phyloP scores from a whole-genome alignment of 192 early-diverging fungal species.

The Entomortierella lignicola region DNA sequence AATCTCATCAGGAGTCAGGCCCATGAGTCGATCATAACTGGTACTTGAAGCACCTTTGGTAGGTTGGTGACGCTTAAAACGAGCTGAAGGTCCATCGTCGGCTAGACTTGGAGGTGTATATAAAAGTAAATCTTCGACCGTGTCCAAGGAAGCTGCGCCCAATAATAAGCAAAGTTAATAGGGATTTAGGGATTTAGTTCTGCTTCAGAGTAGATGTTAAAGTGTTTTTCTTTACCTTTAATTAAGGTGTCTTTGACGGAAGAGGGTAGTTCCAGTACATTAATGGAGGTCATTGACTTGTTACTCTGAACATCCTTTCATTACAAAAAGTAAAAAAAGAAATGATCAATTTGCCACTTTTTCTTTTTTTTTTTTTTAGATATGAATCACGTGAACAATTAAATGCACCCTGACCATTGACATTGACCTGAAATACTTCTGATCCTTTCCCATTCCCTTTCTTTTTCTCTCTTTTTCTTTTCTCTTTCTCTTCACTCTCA shows the following conservation, averaged over 20 bases:
- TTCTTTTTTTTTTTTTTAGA: not conserved
- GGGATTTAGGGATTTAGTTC: not conserved
- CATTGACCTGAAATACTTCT: not conserved
- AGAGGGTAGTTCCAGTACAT: constrained; percentile 27
- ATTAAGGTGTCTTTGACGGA: constrained; percentile 25
- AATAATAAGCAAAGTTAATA: not conserved
- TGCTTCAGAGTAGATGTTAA: too few species aligned
- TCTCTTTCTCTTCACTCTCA: not conserved
- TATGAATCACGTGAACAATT: not conserved
- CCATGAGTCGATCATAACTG: constrained; percentile 32
- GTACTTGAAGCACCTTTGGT: constrained; percentile 15
- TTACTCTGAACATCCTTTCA: not conserved
- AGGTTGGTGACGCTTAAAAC: constrained; percentile 49
- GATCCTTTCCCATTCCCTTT: not conserved
- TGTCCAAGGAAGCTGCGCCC: constrained; percentile 39
- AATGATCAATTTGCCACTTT: not conserved
- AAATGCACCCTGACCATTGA: too few species aligned
- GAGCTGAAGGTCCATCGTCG: constrained; percentile 3
- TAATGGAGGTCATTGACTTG: constrained; percentile 44
- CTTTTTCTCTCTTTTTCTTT: not conserved
- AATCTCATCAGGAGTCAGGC: constrained; percentile 32
- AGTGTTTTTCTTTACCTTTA: constrained; percentile 11
- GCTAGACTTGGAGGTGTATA: constrained; percentile 27
- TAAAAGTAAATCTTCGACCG: constrained; percentile 42
- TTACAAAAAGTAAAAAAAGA: not conserved